Evolutionary conservation across 306 rosid species (phyloP), one percentile per base, ranked within the genome.

Genomic region (Prosopis cineraria): DNA sequence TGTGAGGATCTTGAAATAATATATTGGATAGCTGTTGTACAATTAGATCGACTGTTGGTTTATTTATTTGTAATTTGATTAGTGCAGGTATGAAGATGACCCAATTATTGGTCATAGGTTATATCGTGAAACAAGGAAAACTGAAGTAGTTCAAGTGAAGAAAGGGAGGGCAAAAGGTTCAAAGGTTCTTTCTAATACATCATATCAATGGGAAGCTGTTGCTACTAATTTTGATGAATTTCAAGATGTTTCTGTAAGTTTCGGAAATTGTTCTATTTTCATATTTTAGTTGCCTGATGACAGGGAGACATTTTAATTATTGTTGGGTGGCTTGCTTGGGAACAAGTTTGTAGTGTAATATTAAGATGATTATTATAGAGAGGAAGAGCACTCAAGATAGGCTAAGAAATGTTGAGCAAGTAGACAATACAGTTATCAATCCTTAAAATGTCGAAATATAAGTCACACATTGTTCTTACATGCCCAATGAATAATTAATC

Each of bases 181-280:
- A 55, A 87, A 90, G 39, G 88, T 96, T 84, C 90, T 87, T 77
- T 95, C 91, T 53, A 86, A 68, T 77, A 86, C 96, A 52, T 70
- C 96, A 73, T 93, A 90, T 82, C 89, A 85, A 86, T 96, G 99
- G 99, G 98, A 96, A 80, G 86, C 98, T 40, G 97, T 96, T 50
- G 99, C 99, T 70, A 96, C 97, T 81, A 93, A 90, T 86, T 90
- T 96, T 80, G 99, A 93, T 82, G 99, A 96, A 88, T 96, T 96
- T 88, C 94, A 89, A 86, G 97, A 93, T 86, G 99, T 96, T 79
- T 88, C 97, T 52, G 99, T 96, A 88, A 96, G 99, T 91, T 79
- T 69, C 78, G 75, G 64, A 79, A 58, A 20, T 48, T 82, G 68
- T 17, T 75, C 55, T 82, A 75, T 56, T 12, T 73, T 77, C 41